Base-by-base conservation (phyloP, 1,139 yeast species). In the Magnusiomyces fungicola region DNA sequence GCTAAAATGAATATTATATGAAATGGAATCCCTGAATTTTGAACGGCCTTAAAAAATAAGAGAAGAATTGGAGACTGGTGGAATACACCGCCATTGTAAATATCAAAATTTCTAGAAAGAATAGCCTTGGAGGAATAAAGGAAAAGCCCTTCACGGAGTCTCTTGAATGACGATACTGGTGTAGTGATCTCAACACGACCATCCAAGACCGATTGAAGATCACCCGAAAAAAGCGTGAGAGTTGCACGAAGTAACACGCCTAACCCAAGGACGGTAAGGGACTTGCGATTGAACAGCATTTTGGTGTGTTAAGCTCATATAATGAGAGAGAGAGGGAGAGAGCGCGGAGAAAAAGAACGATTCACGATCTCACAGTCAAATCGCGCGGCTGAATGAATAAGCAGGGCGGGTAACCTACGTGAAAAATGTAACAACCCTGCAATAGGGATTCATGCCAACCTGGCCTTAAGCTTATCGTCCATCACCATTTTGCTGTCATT, bases 61-160 rank as follows among this genome's bases (percentile, higher is more conserved):
- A 87, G 74, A 39, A 86, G 61, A 32, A 90, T 63, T 1, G 96
- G 96, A 3, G 95, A 61, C 54, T 88, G 95, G 64, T 89, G 94
- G 45, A 84, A 87, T 29, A 87, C 81, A 1, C 96, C 95, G 19
- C 96, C 95, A 53, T 79, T 80, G 60, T 89, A 90, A 4, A 90
- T 79, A 52, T 82, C 75, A 45, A 83, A 72, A 14, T 74, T 74
- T 55, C 80, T 76, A n/a, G 72, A 42, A 18, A n/a, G n/a, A 21
- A 42, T 42, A 16, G 45, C 30, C 18, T 16, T 30, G 14, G 45
- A 21, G 65, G 42, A 42, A 50, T 79, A 68, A 54, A 86, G 76
- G 62, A 78, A 89, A 43, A 88, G 72, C 9, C 97, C 96, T 64
- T 92, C 98, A 60, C 78, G 72, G 45, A 94, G 58, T n/a, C 78